A percentile compares a stretch with the other conserved stretches of the same genome.
Evolutionary conservation across 352 stramenopile genomes (phyloP).

Genomic region (Peronospora farinosa): DNA sequence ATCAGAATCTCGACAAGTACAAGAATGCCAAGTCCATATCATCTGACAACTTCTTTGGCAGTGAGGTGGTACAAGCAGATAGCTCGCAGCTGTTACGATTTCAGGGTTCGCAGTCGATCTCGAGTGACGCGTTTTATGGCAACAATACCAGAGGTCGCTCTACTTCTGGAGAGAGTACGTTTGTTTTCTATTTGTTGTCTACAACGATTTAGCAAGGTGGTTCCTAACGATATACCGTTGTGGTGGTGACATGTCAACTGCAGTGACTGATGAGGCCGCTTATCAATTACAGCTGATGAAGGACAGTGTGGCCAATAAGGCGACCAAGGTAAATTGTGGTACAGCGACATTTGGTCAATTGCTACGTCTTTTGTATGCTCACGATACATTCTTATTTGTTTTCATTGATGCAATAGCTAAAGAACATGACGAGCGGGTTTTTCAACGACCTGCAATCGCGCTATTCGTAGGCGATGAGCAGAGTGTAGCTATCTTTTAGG

Average conservation of each 20-base stretch:
- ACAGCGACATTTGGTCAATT: background rate
- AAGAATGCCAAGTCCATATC: constrained; percentile 90
- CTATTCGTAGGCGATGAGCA: constrained; percentile 45
- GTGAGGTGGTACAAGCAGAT: constrained; percentile 51
- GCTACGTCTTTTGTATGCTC: constrained; percentile 1
- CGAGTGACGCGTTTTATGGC: constrained; percentile 82
- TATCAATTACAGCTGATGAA: constrained; percentile 86
- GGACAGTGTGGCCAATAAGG: constrained; percentile 75
- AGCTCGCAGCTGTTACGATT: constrained; percentile 64
- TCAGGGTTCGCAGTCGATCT: constrained; percentile 79
- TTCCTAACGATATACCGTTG: constrained; percentile 3
- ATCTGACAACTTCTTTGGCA: constrained; percentile 86
- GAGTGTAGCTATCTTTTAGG: constrained; percentile 19
- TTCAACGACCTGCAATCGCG: constrained; percentile 81
- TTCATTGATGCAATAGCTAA: constrained; percentile 44
- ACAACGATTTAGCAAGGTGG: background rate
- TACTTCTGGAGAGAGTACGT: constrained; percentile 60
- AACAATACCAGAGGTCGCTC: constrained; percentile 50
- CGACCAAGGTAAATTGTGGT: constrained; percentile 48
- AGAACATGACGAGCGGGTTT: constrained; percentile 87
- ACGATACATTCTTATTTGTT: background rate
- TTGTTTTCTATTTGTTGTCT: constrained; percentile 1
- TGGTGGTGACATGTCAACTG: constrained; percentile 3
- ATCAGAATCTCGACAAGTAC: constrained; percentile 85
- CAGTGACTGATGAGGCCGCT: constrained; percentile 70